Evolutionary conservation across 169 alveolate genomes (phyloP), one percentile per base, ranked within the genome.

Genomic region (Besnoitia besnoiti): DNA sequence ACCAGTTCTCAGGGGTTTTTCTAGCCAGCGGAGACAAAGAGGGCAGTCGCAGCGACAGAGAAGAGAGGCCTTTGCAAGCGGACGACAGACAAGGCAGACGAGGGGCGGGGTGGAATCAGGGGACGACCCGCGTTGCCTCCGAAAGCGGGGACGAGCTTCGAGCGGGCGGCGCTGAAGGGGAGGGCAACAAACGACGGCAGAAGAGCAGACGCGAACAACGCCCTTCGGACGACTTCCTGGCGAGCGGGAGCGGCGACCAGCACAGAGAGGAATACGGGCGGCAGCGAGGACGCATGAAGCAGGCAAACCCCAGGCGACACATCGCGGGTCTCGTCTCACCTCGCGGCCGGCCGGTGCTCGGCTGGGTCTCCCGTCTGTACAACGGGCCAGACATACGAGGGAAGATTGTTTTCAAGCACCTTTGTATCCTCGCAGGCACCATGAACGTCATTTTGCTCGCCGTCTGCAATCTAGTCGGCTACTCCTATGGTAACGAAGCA

Each of bases 401-500:
- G 33, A 1, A 33, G 44, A 33, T 14, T 5, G 33, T 24, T 10
- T 95, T 90, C 67, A 91, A 93, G 84, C 91, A 88, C 90, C 39
- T 94, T 55, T 90, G 94, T 87, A 93, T 85, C 27, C 82, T 55
- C 37, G 61, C 85, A 35, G 93, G 96, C 37, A 76, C 95, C 77
- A 42, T 94, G 39, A 91, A 89, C 85, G 88, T 95, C 51, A 37
- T 93, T 16, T 79, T 94, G 37, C 89, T 95, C 94, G 84, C 88
- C 35, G 35, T 90, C 42, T 96, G 96, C 24, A 95, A 95, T 80
- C 95, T 95, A 44, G 91, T 94, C 21, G 97, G 97, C 77, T 95
- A 94, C 92, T 94, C 94, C 35, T 92, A 87, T 49, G 96, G 96
- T 76, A 82, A 75, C 12, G 21, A 5, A 35, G 39, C 76, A n/a